Conservation (phyloP, 1,139 yeast genomes). For the Hemisphaericaspora lyxosophila region DNA sequence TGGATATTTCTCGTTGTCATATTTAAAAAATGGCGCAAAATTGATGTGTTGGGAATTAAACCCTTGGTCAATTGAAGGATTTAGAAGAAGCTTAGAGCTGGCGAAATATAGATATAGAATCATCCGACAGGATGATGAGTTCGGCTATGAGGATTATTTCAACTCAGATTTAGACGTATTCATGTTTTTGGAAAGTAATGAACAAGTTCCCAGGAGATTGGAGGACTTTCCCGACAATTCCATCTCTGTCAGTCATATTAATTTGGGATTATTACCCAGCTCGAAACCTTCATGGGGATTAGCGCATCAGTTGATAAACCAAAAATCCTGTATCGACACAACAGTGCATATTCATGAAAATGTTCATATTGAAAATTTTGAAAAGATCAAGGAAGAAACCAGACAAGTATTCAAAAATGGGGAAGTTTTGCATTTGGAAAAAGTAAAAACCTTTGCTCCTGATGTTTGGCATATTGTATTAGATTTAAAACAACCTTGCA, state of each 20-base stretch:
- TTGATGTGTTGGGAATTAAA: slow-evolving; percentile 82
- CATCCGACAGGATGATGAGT: slow-evolving; percentile 27
- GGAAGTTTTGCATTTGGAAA: slow-evolving; percentile 41
- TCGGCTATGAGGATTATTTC: slow-evolving; percentile 17
- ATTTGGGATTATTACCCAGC: slow-evolving; percentile 74
- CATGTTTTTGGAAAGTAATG: slow-evolving; percentile 65
- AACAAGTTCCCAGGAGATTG: slow-evolving; percentile 44
- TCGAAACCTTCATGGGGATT: slow-evolving; percentile 62
- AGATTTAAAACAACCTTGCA: slow-evolving; percentile 37
- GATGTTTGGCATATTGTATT: slow-evolving; percentile 78
- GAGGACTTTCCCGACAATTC: slow-evolving; percentile 16
- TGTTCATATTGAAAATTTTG: slow-evolving; percentile 48
- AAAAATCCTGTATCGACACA: slow-evolving; percentile 19
- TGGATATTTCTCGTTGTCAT: slow-evolving; percentile 79
- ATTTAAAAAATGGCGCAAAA: slow-evolving; percentile 55
- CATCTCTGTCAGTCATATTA: slow-evolving; percentile 56
- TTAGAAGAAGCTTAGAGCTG: slow-evolving; percentile 51
- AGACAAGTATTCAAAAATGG: slow-evolving; percentile 14
- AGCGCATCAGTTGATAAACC: slow-evolving; percentile 30
- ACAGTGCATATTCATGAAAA: slow-evolving; percentile 76
- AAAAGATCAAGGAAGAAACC: slow-evolving; percentile 25
- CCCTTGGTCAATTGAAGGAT: slow-evolving; percentile 81
- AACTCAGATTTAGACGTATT: slow-evolving; percentile 24
- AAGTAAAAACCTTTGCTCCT: slow-evolving; percentile 84
- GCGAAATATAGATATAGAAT: slow-evolving; percentile 46